phyloP scores from a whole-genome alignment of 2,329 filamentous ascomycete genomes.

The Cladosporium sp. region DNA sequence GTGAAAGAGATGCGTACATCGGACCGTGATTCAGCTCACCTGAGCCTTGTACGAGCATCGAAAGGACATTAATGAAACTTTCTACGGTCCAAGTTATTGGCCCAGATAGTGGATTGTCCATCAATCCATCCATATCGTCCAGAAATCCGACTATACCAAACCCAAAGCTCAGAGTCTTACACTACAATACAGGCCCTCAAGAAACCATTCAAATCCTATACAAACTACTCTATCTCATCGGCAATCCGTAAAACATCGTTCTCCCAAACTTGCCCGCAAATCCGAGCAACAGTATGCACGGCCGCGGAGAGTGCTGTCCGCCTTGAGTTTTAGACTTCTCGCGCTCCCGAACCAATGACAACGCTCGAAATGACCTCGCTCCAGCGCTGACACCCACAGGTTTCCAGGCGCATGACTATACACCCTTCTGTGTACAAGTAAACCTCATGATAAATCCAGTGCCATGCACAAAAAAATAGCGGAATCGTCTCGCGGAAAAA shows the following conservation, averaged over 20 bases:
- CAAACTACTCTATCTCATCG: neutral
- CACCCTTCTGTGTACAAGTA: too few relatives aligned
- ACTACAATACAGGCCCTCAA: neutral
- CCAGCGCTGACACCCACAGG: too few relatives aligned
- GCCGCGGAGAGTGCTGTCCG: neutral
- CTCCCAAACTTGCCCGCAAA: neutral
- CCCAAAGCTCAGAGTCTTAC: neutral
- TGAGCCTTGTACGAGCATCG: neutral
- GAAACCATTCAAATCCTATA: neutral
- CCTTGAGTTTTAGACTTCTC: neutral
- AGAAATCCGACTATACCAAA: neutral
- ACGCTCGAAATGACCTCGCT: neutral
- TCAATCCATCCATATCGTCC: neutral
- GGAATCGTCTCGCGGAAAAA: too few relatives aligned
- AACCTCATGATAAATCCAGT: too few relatives aligned
- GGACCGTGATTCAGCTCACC: neutral
- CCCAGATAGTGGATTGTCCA: too few relatives aligned
- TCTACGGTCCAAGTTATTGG: too few relatives aligned
- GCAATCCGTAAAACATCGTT: neutral
- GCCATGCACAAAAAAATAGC: too few relatives aligned
- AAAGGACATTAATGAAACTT: neutral
- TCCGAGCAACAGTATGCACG: neutral
- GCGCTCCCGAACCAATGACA: neutral
- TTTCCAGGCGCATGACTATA: too few relatives aligned
- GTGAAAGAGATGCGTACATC: neutral